Conservation (phyloP, 208 protist genomes). For the Crithidia mellificae region DNA sequence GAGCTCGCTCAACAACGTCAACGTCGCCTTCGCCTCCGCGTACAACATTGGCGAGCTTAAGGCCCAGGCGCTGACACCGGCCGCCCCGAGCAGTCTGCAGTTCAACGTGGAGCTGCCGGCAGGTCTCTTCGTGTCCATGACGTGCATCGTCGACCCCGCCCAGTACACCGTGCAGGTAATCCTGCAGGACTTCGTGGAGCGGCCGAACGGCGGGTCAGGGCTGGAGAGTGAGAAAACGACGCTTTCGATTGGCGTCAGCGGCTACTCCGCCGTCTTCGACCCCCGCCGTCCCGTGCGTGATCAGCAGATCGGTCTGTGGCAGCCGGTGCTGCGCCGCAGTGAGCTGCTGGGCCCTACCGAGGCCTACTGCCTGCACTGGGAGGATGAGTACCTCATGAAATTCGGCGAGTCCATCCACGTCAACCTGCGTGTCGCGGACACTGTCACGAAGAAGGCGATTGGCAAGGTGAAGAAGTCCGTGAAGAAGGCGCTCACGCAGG, state of each 20-base stretch:
- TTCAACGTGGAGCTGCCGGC: conserved; percentile 37
- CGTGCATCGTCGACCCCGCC: conserved; percentile 32
- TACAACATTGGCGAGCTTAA: conserved; percentile 43
- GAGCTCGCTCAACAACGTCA: conserved; percentile 64
- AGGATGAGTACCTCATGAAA: conserved; percentile 62
- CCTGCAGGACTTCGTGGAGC: conserved; percentile 56
- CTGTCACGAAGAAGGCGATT: conserved; percentile 37
- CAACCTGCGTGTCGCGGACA: conserved; percentile 53
- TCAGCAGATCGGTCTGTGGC: conserved; percentile 83
- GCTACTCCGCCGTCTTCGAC: conserved; percentile 78
- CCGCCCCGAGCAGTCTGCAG: conserved; percentile 14
- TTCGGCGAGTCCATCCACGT: conserved; percentile 73
- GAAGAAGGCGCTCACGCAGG: conserved; percentile 56
- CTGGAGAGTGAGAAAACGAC: conserved; percentile 36
- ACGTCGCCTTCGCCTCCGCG: conserved; percentile 40
- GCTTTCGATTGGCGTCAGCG: conserved; percentile 72
- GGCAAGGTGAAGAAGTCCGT: conserved; percentile 40
- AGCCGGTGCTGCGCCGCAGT: conserved; percentile 44
- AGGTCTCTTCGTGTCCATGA: conserved; percentile 48
- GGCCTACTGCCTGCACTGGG: conserved; percentile 78
- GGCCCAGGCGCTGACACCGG: conserved; percentile 40
- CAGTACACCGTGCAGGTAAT: conserved; percentile 46
- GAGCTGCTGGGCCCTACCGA: conserved; percentile 52
- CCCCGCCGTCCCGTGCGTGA: conserved; percentile 63
- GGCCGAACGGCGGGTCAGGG: conserved; percentile 2